Base-by-base conservation (phyloP, 805 yeast species). In the Maudiozyma bulderi region DNA sequence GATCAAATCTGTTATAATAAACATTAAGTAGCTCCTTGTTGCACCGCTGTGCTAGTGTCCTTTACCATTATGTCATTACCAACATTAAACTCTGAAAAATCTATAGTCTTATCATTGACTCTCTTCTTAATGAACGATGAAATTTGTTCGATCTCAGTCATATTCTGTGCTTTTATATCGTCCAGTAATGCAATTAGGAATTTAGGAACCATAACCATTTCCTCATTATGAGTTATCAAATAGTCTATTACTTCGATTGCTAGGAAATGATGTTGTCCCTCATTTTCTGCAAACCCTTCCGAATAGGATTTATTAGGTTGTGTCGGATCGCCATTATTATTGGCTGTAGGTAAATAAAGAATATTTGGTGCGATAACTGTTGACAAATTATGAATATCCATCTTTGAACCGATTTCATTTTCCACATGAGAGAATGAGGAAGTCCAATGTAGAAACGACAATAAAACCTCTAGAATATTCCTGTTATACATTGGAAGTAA, bases 301-400 rank as follows among this genome's bases (percentile, higher is more conserved):
- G 61, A 58, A 49, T 66, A 69, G 7, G 72, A 59, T 30, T 59
- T 49, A 32, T 5, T 38, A 13, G 39, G 9, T 64, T 30, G 14
- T 10, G 56, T 59, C n/a, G 58, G 56, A 5, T 50, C 54, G 13
- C 48, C 55, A 9, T 48, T 47, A 29, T 54, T 47, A 6, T 8
- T 38, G 0, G 15, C 7, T n/a, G 34, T 43, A 3, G 68, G 70
- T 32, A 67, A 56, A 57, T 83, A 84, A 40, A 95, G 72, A 43
- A 93, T 82, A 60, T 90, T 93, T 1, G 99, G 99, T 0, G 97
- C 86, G 45, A 93, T 75, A 2, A 93, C 99, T 0, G 98, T 93
- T 1, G 99, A 95, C 54, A 93, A 73, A 64, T 93, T 93, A 62
- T 89, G 95, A 34, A 86, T 79, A 63, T 91, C 97, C 99, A 93